Percentiles rank a stretch among this genome's conserved stretches.
phyloP scores from a whole-genome alignment of 2,329 filamentous ascomycete species.

The Chalaropsis thielavioides region DNA sequence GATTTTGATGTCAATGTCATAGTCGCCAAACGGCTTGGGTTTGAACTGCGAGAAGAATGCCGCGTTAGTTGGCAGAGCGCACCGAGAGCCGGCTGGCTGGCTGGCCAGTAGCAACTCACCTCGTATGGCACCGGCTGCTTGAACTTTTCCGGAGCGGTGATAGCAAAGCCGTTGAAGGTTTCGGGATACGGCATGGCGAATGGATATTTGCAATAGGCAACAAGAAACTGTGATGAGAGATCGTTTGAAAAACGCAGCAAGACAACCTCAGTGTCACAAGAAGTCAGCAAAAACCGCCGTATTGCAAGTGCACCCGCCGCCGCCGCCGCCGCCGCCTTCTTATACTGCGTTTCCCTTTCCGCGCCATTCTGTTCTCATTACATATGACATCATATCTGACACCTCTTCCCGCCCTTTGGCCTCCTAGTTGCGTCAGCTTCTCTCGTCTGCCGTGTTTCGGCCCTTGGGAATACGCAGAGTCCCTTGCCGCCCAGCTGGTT shows the following conservation, averaged over 20 bases:
- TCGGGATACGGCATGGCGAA: constrained; percentile 39
- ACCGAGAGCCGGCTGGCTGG: background rate
- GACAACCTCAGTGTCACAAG: background rate
- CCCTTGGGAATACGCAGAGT: background rate
- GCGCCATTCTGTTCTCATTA: background rate
- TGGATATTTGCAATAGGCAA: background rate
- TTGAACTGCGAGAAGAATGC: constrained; percentile 40
- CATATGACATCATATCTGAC: background rate
- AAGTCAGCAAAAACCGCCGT: background rate
- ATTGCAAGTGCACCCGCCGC: background rate
- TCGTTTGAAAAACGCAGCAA: background rate
- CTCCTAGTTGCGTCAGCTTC: background rate
- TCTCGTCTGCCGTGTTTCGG: background rate
- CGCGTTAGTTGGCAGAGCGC: background rate
- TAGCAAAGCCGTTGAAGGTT: constrained; percentile 47
- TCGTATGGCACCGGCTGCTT: constrained; percentile 7
- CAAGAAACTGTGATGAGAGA: background rate
- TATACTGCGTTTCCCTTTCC: background rate
- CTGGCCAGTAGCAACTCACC: background rate
- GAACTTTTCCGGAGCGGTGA: constrained; percentile 31
- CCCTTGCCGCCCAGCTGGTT: background rate
- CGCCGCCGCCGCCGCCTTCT: background rate
- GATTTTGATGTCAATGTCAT: constrained; percentile 72
- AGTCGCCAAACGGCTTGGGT: constrained; percentile 68
- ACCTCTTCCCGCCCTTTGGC: background rate